A percentile compares a stretch with the other conserved stretches of the same genome.
These are phyloP conservation scores for Apium graveolens DNA, from an alignment of 129 eudicot species.

Conservation along the genomic window DNA sequence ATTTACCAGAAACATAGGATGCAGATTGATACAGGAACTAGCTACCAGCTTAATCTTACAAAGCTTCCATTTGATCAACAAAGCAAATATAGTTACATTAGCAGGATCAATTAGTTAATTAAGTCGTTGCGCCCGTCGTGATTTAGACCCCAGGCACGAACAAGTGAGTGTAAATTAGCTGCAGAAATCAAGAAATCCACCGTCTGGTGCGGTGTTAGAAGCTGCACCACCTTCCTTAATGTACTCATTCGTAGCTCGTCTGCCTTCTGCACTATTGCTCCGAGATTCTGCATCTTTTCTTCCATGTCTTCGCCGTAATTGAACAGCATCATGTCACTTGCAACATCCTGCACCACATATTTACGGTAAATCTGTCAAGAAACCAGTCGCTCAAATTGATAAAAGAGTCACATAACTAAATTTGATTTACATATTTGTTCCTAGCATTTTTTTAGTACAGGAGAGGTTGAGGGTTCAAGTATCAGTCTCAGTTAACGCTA, in stretches of 20 bases:
- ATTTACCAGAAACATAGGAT: no score
- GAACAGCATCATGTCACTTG: constrained; percentile 33
- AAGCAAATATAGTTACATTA: no score
- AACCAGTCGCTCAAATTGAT: not conserved
- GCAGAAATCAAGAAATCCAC: constrained; percentile 72
- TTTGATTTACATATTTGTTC: no score
- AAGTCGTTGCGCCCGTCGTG: constrained; percentile 35
- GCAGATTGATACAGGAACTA: not conserved
- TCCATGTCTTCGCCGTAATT: constrained; percentile 24
- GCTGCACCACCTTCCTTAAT: constrained; percentile 47
- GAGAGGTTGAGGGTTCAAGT: no score
- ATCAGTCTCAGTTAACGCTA: no score
- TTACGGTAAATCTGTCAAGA: no score
- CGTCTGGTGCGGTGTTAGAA: constrained; percentile 76
- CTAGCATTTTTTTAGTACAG: no score
- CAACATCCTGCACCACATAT: constrained; percentile 35
- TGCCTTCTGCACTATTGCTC: constrained; percentile 45
- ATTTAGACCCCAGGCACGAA: constrained; percentile 54
- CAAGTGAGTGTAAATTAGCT: constrained; percentile 59
- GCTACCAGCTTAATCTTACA: no score
- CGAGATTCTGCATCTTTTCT: constrained; percentile 33
- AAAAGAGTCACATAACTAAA: no score
- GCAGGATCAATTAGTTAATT: constrained; percentile 3
- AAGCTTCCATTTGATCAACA: no score
- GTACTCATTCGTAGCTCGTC: constrained; percentile 62